Percentiles rank a stretch among this genome's conserved stretches.
Conservation (phyloP, 2,329 filamentous ascomycete genomes). For the Scedosporium minutisporum region DNA sequence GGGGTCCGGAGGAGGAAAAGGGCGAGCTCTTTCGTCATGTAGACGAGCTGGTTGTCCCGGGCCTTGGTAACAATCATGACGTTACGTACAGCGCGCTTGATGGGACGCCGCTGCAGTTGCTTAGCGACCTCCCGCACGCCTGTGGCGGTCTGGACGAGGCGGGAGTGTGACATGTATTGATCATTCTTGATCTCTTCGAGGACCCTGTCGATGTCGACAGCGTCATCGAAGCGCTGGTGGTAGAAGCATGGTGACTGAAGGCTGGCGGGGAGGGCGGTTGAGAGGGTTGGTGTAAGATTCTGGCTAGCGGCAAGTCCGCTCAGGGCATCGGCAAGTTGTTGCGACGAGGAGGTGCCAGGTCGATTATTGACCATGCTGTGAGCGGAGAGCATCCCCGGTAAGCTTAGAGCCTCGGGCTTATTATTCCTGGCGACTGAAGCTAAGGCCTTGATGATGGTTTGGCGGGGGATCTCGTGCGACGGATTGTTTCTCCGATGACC, state of each 20-base stretch:
- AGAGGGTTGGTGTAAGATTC: slow-evolving; percentile 18
- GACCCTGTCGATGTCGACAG: slow-evolving; percentile 89
- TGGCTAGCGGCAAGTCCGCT: slow-evolving; percentile 37
- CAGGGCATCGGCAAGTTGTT: slow-evolving; percentile 54
- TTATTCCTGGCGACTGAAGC: slow-evolving; percentile 55
- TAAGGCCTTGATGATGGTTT: slow-evolving; percentile 75
- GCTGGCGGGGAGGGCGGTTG: slow-evolving; percentile 43
- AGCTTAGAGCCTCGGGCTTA: slow-evolving; percentile 53
- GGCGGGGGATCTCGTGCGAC: slow-evolving; percentile 62
- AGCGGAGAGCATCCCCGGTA: slow-evolving; percentile 48
- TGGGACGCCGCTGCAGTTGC: slow-evolving; percentile 83
- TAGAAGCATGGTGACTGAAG: slow-evolving; percentile 95
- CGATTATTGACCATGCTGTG: slow-evolving; percentile 25
- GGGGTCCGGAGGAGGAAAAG: slow-evolving; percentile 84
- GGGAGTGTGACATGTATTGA: slow-evolving; percentile 85
- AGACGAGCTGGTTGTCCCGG: slow-evolving; percentile 84
- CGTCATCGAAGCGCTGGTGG: slow-evolving; percentile 92
- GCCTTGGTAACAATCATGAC: slow-evolving; percentile 99
- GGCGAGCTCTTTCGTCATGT: slow-evolving; percentile 77
- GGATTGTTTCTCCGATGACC: slow-evolving; percentile 37
- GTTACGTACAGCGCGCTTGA: slow-evolving; percentile 83
- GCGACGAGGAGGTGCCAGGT: slow-evolving; percentile 39
- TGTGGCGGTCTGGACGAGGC: slow-evolving; percentile 89
- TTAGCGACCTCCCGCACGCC: slow-evolving; percentile 92
- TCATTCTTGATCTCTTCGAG: slow-evolving; percentile 87